Evolutionary conservation across 2,329 filamentous ascomycete species (phyloP).

Genomic region (Alternaria infectoria): DNA sequence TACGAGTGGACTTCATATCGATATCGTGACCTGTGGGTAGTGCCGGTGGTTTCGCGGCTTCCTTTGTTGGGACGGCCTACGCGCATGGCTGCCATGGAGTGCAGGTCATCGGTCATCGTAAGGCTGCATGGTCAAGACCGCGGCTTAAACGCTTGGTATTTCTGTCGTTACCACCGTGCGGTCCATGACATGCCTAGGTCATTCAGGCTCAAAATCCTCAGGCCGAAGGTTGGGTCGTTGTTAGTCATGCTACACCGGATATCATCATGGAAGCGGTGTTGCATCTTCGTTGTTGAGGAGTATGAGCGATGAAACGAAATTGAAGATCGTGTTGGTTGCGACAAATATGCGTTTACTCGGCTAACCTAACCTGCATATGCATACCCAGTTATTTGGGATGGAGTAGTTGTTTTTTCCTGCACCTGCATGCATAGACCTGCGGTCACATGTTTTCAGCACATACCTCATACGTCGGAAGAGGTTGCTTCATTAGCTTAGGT

Average conservation of each 20-base stretch:
- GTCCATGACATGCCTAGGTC: not conserved
- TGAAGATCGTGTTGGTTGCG: slow-evolving; percentile 1
- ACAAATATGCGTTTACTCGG: slow-evolving; percentile 4
- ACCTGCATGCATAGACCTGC: slow-evolving; percentile 20
- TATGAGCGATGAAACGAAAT: not conserved
- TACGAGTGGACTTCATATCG: not conserved
- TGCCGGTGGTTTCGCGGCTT: not conserved
- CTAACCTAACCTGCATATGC: slow-evolving; percentile 22
- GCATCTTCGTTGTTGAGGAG: not conserved
- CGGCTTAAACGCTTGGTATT: not conserved
- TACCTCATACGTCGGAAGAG: not conserved
- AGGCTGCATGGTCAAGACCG: slow-evolving; percentile 2
- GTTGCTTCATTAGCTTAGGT: not conserved
- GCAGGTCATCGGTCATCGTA: not conserved
- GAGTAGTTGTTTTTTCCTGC: slow-evolving; percentile 9
- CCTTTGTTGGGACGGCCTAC: not conserved
- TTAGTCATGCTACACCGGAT: not conserved
- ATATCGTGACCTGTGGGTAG: not conserved
- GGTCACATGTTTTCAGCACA: slow-evolving; percentile 21
- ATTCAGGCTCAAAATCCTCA: not conserved
- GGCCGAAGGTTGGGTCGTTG: not conserved
- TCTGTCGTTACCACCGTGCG: not conserved
- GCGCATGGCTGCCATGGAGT: not conserved
- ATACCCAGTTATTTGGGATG: slow-evolving; percentile 5
- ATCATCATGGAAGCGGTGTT: not conserved